phyloP scores from a whole-genome alignment of 495 filamentous ascomycete species.

The Xeromyces bisporus region DNA sequence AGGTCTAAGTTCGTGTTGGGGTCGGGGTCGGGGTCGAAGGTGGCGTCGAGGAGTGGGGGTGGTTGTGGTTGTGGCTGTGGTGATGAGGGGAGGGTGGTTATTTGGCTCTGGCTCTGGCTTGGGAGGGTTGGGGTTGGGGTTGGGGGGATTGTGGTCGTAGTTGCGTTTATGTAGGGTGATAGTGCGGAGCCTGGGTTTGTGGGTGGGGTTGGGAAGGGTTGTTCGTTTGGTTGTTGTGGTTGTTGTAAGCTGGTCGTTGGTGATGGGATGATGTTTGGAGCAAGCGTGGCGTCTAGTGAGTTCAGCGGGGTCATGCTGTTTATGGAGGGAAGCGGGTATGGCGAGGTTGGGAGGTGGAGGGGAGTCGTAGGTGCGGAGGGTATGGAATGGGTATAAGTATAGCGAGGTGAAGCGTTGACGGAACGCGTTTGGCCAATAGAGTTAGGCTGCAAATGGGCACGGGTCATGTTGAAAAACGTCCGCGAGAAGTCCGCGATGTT shows the following conservation, averaged over 20 bases:
- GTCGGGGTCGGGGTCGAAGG: too few species aligned
- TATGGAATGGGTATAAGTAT: conserved; percentile 10
- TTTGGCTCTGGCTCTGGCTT: conserved; percentile 3
- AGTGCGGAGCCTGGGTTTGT: conserved; percentile 2
- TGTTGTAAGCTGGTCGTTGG: not conserved
- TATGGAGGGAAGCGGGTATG: conserved; percentile 6
- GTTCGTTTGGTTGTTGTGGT: conserved; percentile 1
- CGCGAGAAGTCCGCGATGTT: conserved; percentile 19
- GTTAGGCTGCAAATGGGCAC: conserved; percentile 15
- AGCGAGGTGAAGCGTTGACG: conserved; percentile 14
- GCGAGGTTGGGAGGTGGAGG: conserved; percentile 4
- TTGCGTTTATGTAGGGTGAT: conserved; percentile 5
- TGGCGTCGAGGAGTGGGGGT: conserved; percentile 15
- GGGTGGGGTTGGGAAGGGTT: conserved; percentile 1
- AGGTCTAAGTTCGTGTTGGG: conserved; percentile 11
- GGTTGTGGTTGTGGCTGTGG: conserved; percentile 6
- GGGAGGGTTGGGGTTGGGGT: conserved; percentile 3
- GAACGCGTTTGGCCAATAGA: conserved; percentile 5
- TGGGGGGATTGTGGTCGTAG: conserved; percentile 13
- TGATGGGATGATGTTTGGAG: not conserved
- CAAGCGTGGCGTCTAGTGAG: not conserved
- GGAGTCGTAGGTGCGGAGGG: conserved; percentile 4
- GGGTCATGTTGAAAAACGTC: conserved; percentile 25
- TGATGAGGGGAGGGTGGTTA: conserved; percentile 23
- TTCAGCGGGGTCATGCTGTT: conserved; percentile 1